Conservation (phyloP, 1,139 yeast species). For the Zygoascus hellenicus region DNA sequence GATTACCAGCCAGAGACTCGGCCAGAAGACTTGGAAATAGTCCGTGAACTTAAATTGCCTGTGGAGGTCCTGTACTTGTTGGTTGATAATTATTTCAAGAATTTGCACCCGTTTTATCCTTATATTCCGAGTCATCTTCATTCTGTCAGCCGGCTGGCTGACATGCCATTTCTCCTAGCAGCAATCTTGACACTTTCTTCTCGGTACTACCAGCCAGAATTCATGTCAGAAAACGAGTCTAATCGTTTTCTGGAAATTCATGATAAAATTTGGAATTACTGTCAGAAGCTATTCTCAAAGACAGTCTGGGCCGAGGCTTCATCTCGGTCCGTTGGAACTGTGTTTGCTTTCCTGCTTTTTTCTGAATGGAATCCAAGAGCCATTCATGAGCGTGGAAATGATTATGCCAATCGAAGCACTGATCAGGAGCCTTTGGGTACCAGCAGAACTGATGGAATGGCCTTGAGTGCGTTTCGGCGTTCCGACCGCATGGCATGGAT, state of each 20-base stretch:
- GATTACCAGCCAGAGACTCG: constrained; percentile 12
- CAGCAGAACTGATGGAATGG: constrained; percentile 45
- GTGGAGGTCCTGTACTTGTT: constrained; percentile 62
- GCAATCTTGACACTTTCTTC: constrained; percentile 76
- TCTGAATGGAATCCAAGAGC: constrained; percentile 97
- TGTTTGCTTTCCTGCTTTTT: constrained; percentile 75
- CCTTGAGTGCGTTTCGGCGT: constrained; percentile 78
- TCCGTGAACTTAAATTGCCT: constrained; percentile 54
- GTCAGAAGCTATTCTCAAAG: constrained; percentile 74
- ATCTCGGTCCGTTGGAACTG: constrained; percentile 80
- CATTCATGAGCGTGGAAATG: constrained; percentile 83
- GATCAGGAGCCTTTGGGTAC: constrained; percentile 15
- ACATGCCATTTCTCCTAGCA: constrained; percentile 74
- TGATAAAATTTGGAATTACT: constrained; percentile 74
- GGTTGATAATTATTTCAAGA: constrained; percentile 60
- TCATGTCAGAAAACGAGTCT: neutral
- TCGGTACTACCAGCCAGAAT: constrained; percentile 42
- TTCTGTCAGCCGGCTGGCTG: constrained; percentile 58
- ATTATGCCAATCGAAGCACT: constrained; percentile 60
- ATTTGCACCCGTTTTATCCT: constrained; percentile 88
- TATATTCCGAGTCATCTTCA: constrained; percentile 73
- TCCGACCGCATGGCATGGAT: constrained; percentile 92
- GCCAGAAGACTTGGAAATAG: constrained; percentile 58
- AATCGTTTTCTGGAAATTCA: constrained; percentile 36
- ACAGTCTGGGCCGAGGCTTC: constrained; percentile 95